Base-by-base conservation (phyloP, 768 basidiomycete species). In the Leccinum pellstonianum region DNA sequence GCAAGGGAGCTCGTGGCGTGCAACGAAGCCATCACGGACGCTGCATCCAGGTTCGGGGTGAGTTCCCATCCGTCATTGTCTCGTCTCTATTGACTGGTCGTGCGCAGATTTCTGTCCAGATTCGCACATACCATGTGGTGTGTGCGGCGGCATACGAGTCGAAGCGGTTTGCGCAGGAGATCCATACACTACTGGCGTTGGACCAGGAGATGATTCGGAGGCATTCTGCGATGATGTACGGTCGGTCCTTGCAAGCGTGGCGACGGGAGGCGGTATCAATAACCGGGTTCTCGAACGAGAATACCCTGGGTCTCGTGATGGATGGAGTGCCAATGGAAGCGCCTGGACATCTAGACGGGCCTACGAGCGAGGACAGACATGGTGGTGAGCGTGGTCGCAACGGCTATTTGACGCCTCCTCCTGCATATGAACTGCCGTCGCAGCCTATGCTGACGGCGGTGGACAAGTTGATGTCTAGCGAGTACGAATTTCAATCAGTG, bases 91-190 rank as follows among this genome's bases (percentile, higher is more conserved):
- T 37, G 35, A 47, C 52, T 31, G 15, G 14, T 29, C 35, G 1
- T 33, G 3, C 8, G 15, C 58, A 82, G 80, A 62, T 81, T 5
- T 77, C 77, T 9, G 75, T 83, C 43, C 81, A 84, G 57, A 76
- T 85, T 49, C 78, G 83, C n/a, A 83, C 81, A 15, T 75, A 84
- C 54, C 80, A 80, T 59, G 76, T 81, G 56, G 76, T 86, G 6
- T 75, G 81, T 52, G 72, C 69, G 15, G 75, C 77, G 5, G 78
- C 59, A 29, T 53, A 50, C 17, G 69, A 72, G 33, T 67, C 70
- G 38, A 69, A 37, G 46, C 64, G 67, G 27, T 60, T 59, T 27
- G 64, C 59, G 11, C 58, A 67, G 4, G 69, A 71, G n/a, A 61
- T 54, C 17, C 65, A 67, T 7, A 57, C 65, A 27, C 19, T 65